Conservation (phyloP, 148 eudicot genomes). For the Amaranthus palmeri region DNA sequence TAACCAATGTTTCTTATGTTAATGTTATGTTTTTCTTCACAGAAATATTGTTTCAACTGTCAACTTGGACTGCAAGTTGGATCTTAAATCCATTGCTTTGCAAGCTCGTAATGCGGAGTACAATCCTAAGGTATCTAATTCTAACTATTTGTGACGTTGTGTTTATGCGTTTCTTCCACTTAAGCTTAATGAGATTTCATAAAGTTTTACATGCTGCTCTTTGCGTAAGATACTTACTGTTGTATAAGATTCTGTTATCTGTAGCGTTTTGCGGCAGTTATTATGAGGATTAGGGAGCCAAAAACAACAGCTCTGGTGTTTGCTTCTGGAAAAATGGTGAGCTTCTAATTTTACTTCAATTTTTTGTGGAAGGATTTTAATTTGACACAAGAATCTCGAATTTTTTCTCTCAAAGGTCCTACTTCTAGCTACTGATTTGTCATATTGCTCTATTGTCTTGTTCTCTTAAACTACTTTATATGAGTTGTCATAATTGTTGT, state of each 20-base stretch:
- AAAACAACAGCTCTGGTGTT: slow-evolving; percentile 80
- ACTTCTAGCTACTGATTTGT: neutral
- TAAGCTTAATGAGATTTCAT: neutral
- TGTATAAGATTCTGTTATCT: neutral
- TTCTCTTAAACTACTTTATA: neutral
- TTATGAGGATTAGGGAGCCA: slow-evolving; percentile 84
- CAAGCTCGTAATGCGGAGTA: slow-evolving; percentile 81
- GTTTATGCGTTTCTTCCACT: neutral
- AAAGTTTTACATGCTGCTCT: neutral
- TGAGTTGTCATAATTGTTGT: no score
- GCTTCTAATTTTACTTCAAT: slow-evolving; percentile 6
- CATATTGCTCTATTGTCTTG: neutral
- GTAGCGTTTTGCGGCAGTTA: slow-evolving; percentile 90
- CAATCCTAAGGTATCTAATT: slow-evolving; percentile 58
- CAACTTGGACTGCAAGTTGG: slow-evolving; percentile 77
- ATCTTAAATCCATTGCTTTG: slow-evolving; percentile 65
- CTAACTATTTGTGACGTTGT: neutral
- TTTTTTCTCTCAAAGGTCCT: no score
- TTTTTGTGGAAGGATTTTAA: neutral
- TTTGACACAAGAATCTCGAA: neutral
- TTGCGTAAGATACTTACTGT: neutral
- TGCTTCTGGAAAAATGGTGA: slow-evolving; percentile 85
- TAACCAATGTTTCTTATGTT: neutral
- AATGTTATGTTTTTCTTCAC: neutral
- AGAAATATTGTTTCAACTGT: slow-evolving; percentile 70